Conservation (phyloP, 2,329 filamentous ascomycete genomes). For the Podosphaera fusca region DNA sequence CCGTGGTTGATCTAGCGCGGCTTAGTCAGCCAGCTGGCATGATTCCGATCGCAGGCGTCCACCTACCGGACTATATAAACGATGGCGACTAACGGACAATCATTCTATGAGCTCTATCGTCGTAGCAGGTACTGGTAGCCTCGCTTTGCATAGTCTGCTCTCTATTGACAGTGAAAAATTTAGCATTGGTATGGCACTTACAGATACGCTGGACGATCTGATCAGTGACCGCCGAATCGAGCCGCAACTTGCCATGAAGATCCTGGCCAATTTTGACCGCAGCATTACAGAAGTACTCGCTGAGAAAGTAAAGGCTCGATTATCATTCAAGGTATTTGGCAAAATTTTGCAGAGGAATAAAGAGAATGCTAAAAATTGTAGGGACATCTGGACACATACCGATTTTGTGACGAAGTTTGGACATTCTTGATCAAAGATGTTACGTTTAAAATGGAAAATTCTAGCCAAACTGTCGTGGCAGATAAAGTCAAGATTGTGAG, state of each 20-base stretch:
- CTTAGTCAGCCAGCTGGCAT: neutral
- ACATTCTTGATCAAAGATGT: slow-evolving; percentile 98
- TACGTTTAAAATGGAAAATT: slow-evolving; percentile 85
- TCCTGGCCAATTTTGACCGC: slow-evolving; percentile 84
- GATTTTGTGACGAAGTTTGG: slow-evolving; percentile 99
- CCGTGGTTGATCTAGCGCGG: neutral
- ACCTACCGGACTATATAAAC: slow-evolving; percentile 6
- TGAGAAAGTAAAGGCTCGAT: slow-evolving; percentile 72
- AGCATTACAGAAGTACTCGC: slow-evolving; percentile 77
- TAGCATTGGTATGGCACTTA: slow-evolving; percentile 82
- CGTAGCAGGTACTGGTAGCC: slow-evolving; percentile 62
- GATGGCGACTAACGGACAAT: slow-evolving; percentile 29
- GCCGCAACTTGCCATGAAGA: slow-evolving; percentile 96
- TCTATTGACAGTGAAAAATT: slow-evolving; percentile 13
- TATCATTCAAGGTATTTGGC: slow-evolving; percentile 71
- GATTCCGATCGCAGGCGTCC: slow-evolving; percentile 1
- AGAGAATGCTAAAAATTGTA: slow-evolving; percentile 18
- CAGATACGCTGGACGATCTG: slow-evolving; percentile 89
- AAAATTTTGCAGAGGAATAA: neutral
- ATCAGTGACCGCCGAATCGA: slow-evolving; percentile 91
- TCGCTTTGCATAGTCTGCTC: slow-evolving; percentile 15
- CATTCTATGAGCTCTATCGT: slow-evolving; percentile 87
- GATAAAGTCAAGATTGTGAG: slow-evolving; percentile 98
- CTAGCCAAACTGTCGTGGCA: slow-evolving; percentile 46
- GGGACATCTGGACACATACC: slow-evolving; percentile 94